Base-by-base conservation (phyloP, 148 eudicot genomes). In the Camellia japonica region DNA sequence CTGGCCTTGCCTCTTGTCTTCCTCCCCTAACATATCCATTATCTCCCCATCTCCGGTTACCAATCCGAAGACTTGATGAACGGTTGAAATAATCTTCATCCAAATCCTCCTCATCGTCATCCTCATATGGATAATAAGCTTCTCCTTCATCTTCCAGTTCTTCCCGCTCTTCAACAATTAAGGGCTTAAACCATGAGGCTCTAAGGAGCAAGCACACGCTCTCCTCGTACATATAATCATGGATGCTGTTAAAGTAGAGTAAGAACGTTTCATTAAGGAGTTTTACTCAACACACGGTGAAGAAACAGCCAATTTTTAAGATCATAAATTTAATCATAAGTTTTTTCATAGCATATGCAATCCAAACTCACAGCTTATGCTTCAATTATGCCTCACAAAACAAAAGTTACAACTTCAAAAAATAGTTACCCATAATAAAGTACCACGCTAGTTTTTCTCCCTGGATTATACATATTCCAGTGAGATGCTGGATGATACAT, bases 31-130 rank as follows among this genome's bases (percentile, higher is more conserved):
- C 85, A 81, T 77, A 93, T 0, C 97, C 98, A 71, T 92, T 94
- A 82, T 89, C 91, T 3, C 98, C 98, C 98, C 98, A 94, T 78
- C 98, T 85, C 51, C 96, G 82, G 76, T 92, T 94, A 10, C 98
- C 96, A 60, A 94, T 88, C 20, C 96, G 90, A 42, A 89, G 71
- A 49, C 76, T 86, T 0, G 96, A 61, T 46, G 96, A 90, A 82
- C 73, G 82, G 56, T 79, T 77, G 7, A 89, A 83, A 86, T 90
- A 89, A 30, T 62, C 87, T 14, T 92, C 93, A 47, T 89, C 90
- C 46, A 88, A 79, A 79, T 91, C 92, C 20, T 92, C 83, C 3
- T 88, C 90, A 30, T 30, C 38, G 46, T 86, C 92, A 0, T 86
- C 71, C 71, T 82, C 80, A 30, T 84, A 88, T 2, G 54, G 64